Percentiles rank a stretch among this genome's conserved stretches.
These are phyloP conservation scores for Aspergillus sergii DNA, from an alignment of 2,329 filamentous ascomycete genomes.

Conservation along the genomic window DNA sequence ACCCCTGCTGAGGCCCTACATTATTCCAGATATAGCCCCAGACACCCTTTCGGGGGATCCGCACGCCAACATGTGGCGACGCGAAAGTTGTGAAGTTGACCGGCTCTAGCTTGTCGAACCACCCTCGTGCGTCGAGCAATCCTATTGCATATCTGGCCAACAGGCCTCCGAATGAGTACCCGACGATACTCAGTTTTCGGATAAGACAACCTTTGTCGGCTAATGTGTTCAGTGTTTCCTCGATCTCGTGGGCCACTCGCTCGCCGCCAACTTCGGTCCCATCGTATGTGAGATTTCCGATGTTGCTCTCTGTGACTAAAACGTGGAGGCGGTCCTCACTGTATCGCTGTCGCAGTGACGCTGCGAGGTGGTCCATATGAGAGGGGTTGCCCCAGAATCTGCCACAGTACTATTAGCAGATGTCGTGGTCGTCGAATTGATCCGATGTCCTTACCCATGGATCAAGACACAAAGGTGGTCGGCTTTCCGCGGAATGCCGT, in stretches of 20 bases:
- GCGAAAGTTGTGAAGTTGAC: slow-evolving; percentile 96
- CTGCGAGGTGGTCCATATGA: slow-evolving; percentile 59
- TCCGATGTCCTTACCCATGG: slow-evolving; percentile 54
- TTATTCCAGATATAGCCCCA: slow-evolving; percentile 75
- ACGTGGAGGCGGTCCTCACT: slow-evolving; percentile 57
- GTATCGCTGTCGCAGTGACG: slow-evolving; percentile 54
- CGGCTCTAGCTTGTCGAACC: slow-evolving; percentile 77
- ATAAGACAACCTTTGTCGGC: slow-evolving; percentile 69
- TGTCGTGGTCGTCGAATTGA: background rate
- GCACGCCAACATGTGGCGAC: slow-evolving; percentile 77
- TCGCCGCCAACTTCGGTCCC: slow-evolving; percentile 71
- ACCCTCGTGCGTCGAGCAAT: slow-evolving; percentile 76
- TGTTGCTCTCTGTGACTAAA: slow-evolving; percentile 58
- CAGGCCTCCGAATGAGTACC: slow-evolving; percentile 87
- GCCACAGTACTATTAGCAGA: slow-evolving; percentile 6
- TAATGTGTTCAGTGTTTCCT: slow-evolving; percentile 57
- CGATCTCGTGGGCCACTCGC: slow-evolving; percentile 65
- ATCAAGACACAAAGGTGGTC: slow-evolving; percentile 64
- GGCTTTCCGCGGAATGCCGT: slow-evolving; percentile 27
- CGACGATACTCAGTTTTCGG: slow-evolving; percentile 80
- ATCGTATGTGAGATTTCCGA: slow-evolving; percentile 63
- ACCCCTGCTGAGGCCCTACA: slow-evolving; percentile 79
- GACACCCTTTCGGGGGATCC: slow-evolving; percentile 68
- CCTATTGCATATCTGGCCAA: slow-evolving; percentile 86
- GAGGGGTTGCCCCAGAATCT: slow-evolving; percentile 64